Conservation (phyloP, 1,139 yeast species). For the Suzukiozyma palmioleophila region DNA sequence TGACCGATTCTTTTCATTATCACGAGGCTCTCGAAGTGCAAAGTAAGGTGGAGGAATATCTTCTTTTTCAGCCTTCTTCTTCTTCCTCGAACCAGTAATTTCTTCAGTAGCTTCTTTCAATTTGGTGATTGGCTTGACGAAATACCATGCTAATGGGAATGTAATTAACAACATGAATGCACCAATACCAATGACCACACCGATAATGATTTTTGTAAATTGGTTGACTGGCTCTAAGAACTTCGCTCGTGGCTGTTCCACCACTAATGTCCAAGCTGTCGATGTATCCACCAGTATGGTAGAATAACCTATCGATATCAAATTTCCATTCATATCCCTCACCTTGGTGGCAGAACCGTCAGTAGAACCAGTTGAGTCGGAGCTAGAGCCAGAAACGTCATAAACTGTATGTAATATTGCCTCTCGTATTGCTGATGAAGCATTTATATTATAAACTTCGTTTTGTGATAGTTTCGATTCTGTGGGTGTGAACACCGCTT, state of each 20-base stretch:
- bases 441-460: constrained; percentile 23
- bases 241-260: constrained; percentile 57
- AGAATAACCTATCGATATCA: constrained; percentile 71
- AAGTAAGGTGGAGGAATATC: constrained; percentile 13
- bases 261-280: constrained; percentile 71
- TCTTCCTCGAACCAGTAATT: constrained; percentile 35
- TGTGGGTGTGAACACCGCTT: constrained; percentile 31
- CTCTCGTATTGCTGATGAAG: constrained; percentile 32
- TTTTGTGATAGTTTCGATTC: constrained; percentile 17
- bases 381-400: constrained; percentile 6
- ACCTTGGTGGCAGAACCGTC: constrained; percentile 51
- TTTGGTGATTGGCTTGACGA: constrained; percentile 77
- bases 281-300: constrained; percentile 45
- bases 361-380: constrained; percentile 5
- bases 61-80: constrained; percentile 10
- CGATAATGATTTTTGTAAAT: constrained; percentile 66
- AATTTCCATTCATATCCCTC: constrained; percentile 32
- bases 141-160: constrained; percentile 78
- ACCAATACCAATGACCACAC: constrained; percentile 77
- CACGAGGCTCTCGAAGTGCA: neutral
- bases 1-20: constrained; percentile 1
- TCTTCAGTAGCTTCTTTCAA: constrained; percentile 82
- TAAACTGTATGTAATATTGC: constrained; percentile 24
- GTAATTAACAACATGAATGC: constrained; percentile 70
- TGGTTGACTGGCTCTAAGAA: constrained; percentile 63